Evolutionary conservation across 495 filamentous ascomycete genomes (phyloP), one percentile per base, ranked within the genome.

Genomic region (Penicillium argentinense): DNA sequence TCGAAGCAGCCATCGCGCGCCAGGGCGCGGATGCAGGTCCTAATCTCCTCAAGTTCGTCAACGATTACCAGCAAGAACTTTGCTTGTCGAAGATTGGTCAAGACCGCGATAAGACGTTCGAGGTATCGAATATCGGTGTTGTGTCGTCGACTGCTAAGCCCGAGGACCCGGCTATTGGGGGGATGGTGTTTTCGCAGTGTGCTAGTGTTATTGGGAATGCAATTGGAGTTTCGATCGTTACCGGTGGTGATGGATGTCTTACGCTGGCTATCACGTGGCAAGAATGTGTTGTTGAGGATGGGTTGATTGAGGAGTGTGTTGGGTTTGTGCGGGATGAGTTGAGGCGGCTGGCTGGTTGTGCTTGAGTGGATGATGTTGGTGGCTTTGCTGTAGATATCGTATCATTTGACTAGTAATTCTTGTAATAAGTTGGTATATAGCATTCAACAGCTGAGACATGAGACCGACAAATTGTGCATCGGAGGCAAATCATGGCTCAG

Each of bases 141-240:
- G 51, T 69, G 36, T 41, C 12, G 14, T 45, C 52, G 14, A 63
- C 63, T 17, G 36, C 44, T 17, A 49, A 51, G 39, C 21, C 53
- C 12, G 47, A 47, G 37, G 28, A 49, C 14, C 66, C 64, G 43
- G 49, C 42, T 24, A 61, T 74, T 13, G 46, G 59, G 1, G 51
- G 71, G 1, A 40, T 71, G 40, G 30, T 73, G 2, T 78, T 78
- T 39, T 72, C 73, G 5, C 75, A 78, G 54, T 68, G 69, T 51
- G 69, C 69, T 9, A 66, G 46, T 51, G 73, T 74, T 3, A 59
- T 60, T 5, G 71, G 71, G 1, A 47, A 49, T 45, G 71, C 64
- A 12, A 47, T 76, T 25, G 59, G 58, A 33, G 58, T 70, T 5
- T 71, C 69, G 22, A 60, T 60, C 17, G 58, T 64, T 19, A 68